Conservation (phyloP, 2,329 filamentous ascomycete species). For the Cladosporium colombiae region DNA sequence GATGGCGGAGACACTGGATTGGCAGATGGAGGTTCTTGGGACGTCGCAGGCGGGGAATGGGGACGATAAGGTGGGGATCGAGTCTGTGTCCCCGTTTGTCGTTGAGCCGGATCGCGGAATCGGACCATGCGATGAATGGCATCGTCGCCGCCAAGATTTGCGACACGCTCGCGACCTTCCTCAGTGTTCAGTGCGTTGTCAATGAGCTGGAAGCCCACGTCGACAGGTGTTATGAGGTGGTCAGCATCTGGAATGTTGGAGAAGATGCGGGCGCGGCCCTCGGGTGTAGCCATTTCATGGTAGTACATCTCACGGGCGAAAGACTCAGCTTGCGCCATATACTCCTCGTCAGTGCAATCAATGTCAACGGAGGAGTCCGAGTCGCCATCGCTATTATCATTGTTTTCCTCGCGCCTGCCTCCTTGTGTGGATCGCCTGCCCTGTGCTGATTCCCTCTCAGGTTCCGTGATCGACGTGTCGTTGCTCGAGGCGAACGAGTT, state of each 20-base stretch:
- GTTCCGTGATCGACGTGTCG: conserved; percentile 35
- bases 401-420: conserved; percentile 49
- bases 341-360: conserved; percentile 40
- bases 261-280: conserved; percentile 32
- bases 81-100: neutral
- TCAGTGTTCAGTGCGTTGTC: conserved; percentile 34
- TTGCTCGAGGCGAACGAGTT: conserved; percentile 47
- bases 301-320: conserved; percentile 35
- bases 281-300: conserved; percentile 28
- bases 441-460: conserved; percentile 25
- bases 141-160: conserved; percentile 23
- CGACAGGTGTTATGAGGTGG: conserved; percentile 29
- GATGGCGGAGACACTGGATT: conserved; percentile 27
- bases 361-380: conserved; percentile 55
- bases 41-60: conserved; percentile 6
- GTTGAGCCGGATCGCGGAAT: neutral
- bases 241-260: conserved; percentile 32
- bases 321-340: conserved; percentile 26
- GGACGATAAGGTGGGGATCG: conserved; percentile 1
- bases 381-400: conserved; percentile 53
- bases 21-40: conserved; percentile 21
- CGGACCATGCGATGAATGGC: conserved; percentile 6
- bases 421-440: conserved; percentile 28
- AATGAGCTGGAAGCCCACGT: conserved; percentile 36
- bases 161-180: conserved; percentile 31